phyloP scores from a whole-genome alignment of 2,329 filamentous ascomycete species.

The Cryphonectria parasitica region DNA sequence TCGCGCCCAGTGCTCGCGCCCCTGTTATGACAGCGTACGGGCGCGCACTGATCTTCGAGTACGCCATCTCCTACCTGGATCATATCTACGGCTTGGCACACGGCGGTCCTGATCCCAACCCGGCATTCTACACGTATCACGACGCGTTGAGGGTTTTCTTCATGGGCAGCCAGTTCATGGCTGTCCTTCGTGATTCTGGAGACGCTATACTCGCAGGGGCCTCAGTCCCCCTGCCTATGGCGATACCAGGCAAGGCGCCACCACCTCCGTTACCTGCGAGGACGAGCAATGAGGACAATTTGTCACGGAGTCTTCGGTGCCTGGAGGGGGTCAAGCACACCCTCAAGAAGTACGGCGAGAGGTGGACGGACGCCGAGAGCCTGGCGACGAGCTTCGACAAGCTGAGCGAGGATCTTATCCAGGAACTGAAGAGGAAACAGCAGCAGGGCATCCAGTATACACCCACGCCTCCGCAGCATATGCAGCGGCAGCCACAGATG shows the following conservation, averaged over 20 bases:
- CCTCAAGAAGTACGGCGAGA: conserved; percentile 59
- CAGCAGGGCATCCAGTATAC: conserved; percentile 39
- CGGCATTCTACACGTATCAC: conserved; percentile 80
- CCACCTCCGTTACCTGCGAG: conserved; percentile 58
- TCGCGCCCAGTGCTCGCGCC: conserved; percentile 77
- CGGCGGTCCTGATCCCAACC: conserved; percentile 58
- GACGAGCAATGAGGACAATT: conserved; percentile 50
- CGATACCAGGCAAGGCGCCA: conserved; percentile 50
- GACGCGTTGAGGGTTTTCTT: conserved; percentile 86
- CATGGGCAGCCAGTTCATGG: conserved; percentile 66
- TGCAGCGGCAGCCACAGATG: conserved; percentile 25
- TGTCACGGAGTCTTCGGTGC: conserved; percentile 59
- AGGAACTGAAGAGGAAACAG: conserved; percentile 46
- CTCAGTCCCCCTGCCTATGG: conserved; percentile 48
- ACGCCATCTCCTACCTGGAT: conserved; percentile 80
- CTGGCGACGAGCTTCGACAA: conserved; percentile 58
- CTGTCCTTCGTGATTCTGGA: conserved; percentile 61
- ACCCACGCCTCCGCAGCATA: conserved; percentile 39
- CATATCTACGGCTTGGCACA: conserved; percentile 71
- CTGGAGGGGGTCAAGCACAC: conserved; percentile 58
- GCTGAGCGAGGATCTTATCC: conserved; percentile 50
- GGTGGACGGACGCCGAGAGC: conserved; percentile 61
- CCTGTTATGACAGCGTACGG: conserved; percentile 76
- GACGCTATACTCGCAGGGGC: conserved; percentile 59
- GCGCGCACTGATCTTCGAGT: conserved; percentile 82